phyloP scores from a whole-genome alignment of 2,329 filamentous ascomycete species.

The Colletotrichum eremochloae region DNA sequence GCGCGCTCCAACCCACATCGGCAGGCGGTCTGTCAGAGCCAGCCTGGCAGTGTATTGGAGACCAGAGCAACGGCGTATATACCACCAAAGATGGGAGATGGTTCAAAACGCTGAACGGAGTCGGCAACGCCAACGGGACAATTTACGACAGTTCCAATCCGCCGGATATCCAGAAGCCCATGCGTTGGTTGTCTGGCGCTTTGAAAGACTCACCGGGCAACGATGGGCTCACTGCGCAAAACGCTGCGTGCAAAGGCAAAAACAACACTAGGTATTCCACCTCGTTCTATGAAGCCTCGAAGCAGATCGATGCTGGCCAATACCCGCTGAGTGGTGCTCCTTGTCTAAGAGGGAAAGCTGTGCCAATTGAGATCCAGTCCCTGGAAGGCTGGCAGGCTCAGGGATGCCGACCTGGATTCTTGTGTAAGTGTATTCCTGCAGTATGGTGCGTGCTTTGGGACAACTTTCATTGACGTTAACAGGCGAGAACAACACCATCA shows the following conservation, averaged over 20 bases:
- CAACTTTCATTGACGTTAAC: slow-evolving; percentile 31
- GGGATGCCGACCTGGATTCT: slow-evolving; percentile 58
- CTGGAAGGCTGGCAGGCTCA: slow-evolving; percentile 52
- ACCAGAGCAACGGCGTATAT: slow-evolving; percentile 57
- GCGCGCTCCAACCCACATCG: slow-evolving; percentile 49
- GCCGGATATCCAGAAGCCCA: slow-evolving; percentile 49
- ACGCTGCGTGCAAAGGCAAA: slow-evolving; percentile 57
- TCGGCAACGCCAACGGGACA: slow-evolving; percentile 44
- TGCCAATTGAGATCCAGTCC: slow-evolving; percentile 57
- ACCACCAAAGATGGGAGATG: slow-evolving; percentile 56
- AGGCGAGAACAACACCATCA: slow-evolving; percentile 61
- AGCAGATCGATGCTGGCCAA: slow-evolving; percentile 46
- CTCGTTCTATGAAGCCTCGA: slow-evolving; percentile 54
- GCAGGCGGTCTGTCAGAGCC: slow-evolving; percentile 38
- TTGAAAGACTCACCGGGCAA: slow-evolving; percentile 39
- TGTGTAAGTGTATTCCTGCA: slow-evolving; percentile 52
- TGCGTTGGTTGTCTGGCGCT: slow-evolving; percentile 49
- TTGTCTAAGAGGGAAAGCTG: slow-evolving; percentile 55
- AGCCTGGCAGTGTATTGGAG: slow-evolving; percentile 61
- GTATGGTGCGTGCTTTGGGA: neutral
- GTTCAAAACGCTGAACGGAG: slow-evolving; percentile 52
- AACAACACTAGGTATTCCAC: slow-evolving; percentile 58
- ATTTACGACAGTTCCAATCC: slow-evolving; percentile 55
- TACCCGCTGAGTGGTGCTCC: slow-evolving; percentile 54
- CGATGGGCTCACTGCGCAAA: slow-evolving; percentile 50